phyloP scores from a whole-genome alignment of 305 asterid genomes.

The Solanum hybrid region DNA sequence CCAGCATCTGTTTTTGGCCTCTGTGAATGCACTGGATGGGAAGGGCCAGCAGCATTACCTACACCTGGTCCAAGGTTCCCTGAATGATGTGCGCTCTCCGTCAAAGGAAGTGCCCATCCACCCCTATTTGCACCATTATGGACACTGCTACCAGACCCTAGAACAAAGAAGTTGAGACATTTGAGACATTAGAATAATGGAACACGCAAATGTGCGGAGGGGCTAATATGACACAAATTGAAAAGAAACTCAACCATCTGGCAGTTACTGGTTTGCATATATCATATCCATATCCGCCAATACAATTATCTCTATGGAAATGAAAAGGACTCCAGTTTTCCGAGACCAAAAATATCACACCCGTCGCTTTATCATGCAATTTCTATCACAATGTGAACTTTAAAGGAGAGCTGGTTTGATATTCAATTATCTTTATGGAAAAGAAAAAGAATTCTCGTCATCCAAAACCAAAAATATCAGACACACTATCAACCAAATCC shows the following conservation, averaged over 20 bases:
- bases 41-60: constrained; percentile 13
- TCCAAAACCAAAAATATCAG: neutral
- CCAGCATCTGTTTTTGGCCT: constrained; percentile 7
- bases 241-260: neutral
- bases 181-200: neutral
- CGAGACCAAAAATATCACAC: neutral
- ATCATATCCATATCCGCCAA: neutral
- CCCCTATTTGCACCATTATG: constrained; percentile 28
- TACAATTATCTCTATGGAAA: neutral
- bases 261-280: neutral
- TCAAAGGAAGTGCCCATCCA: constrained; percentile 58
- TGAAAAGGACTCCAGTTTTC: neutral
- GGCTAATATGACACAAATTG: neutral
- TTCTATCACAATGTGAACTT: neutral
- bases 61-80: constrained; percentile 11
- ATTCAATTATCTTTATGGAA: neutral
- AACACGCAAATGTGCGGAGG: neutral
- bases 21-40: constrained; percentile 11
- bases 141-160: constrained; percentile 38
- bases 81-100: constrained; percentile 23
- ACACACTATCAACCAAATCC: neutral
- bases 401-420: neutral
- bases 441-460: neutral
- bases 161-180: neutral
- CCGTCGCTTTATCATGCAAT: neutral